Conservation (phyloP, 768 basidiomycete species). For the Pleurotus platypus region DNA sequence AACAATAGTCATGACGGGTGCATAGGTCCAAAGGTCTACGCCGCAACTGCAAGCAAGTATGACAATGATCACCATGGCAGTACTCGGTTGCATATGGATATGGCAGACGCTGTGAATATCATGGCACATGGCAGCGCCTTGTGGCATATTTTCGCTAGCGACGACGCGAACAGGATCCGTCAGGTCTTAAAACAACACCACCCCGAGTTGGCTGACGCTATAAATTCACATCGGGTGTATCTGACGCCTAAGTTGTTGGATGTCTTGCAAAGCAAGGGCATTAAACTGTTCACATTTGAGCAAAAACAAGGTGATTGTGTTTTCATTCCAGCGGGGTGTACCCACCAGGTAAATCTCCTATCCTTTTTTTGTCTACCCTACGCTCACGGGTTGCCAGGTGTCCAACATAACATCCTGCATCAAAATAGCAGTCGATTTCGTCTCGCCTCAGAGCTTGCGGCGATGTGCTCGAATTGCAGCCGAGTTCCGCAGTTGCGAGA, state of each 20-base stretch:
- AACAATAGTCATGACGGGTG: background rate
- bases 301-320: slow-evolving; percentile 73
- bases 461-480: background rate
- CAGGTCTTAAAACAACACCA: slow-evolving; percentile 38
- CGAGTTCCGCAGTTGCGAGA: background rate
- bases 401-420: slow-evolving; percentile 1
- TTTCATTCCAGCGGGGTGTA: slow-evolving; percentile 72
- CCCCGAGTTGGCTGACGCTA: background rate
- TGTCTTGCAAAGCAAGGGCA: slow-evolving; percentile 52
- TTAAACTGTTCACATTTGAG: slow-evolving; percentile 58
- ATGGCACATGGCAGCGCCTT: slow-evolving; percentile 63
- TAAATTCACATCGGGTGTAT: slow-evolving; percentile 1
- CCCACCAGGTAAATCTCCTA: slow-evolving; percentile 48
- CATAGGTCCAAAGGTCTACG: slow-evolving; percentile 70
- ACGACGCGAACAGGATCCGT: slow-evolving; percentile 54
- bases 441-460: background rate
- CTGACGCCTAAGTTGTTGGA: slow-evolving; percentile 35
- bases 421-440: slow-evolving; percentile 5
- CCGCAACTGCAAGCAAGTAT: slow-evolving; percentile 56
- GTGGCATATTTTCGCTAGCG: slow-evolving; percentile 66
- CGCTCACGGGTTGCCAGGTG: background rate
- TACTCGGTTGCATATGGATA: slow-evolving; percentile 69
- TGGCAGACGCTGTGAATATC: slow-evolving; percentile 69
- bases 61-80: slow-evolving; percentile 51
- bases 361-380: no score